phyloP scores from a whole-genome alignment of 345 rosid species.

The Citrus hindsii region DNA sequence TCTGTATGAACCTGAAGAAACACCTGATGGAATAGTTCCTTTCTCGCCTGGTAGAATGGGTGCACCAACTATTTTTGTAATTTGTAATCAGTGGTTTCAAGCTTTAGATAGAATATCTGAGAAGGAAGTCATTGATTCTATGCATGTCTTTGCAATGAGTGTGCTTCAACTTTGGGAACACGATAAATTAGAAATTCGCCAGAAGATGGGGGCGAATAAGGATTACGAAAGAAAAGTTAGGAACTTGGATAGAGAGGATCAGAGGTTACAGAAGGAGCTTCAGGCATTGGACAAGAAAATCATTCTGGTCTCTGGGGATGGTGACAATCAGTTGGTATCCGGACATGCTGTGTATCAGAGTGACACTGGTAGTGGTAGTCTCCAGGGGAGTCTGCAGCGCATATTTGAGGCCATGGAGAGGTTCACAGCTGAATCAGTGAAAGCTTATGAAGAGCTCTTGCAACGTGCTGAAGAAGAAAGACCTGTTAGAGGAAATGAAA shows the following conservation, averaged over 20 bases:
- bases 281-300: slow-evolving; percentile 88
- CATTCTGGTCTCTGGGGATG: slow-evolving; percentile 44
- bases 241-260: slow-evolving; percentile 75
- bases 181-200: slow-evolving; percentile 54
- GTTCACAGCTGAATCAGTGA: slow-evolving; percentile 59
- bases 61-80: slow-evolving; percentile 88
- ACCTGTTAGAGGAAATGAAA: slow-evolving; percentile 33
- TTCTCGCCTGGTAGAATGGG: slow-evolving; percentile 95
- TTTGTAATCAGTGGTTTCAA: slow-evolving; percentile 96
- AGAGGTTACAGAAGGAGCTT: slow-evolving; percentile 80
- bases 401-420: slow-evolving; percentile 92
- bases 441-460: slow-evolving; percentile 78
- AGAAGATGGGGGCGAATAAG: slow-evolving; percentile 45
- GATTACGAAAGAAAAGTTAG: slow-evolving; percentile 61
- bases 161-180: slow-evolving; percentile 84
- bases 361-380: slow-evolving; percentile 57
- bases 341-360: slow-evolving; percentile 67
- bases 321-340: slow-evolving; percentile 24
- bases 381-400: slow-evolving; percentile 65
- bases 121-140: slow-evolving; percentile 75
- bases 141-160: slow-evolving; percentile 57
- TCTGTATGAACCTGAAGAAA: slow-evolving; percentile 84
- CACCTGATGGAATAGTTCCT: slow-evolving; percentile 79
- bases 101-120: slow-evolving; percentile 76
- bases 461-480: slow-evolving; percentile 68